Evolutionary conservation across 2,329 filamentous ascomycete species (phyloP).

Genomic region (Penicillium aurantiogriseum): DNA sequence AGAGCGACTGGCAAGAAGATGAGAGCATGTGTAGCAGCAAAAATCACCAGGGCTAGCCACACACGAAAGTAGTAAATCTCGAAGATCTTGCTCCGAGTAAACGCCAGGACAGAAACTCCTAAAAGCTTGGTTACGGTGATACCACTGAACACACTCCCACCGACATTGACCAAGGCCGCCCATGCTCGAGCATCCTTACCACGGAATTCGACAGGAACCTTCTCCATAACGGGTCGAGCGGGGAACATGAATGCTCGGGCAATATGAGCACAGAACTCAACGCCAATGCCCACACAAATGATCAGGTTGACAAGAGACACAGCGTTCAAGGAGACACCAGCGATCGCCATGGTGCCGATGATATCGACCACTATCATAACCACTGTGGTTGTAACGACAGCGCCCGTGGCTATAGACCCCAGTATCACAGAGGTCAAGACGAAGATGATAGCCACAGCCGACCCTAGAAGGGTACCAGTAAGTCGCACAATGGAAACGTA

Average conservation of each 20-base stretch:
- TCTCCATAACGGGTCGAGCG: slow-evolving; percentile 75
- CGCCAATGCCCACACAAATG: slow-evolving; percentile 93
- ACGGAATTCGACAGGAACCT: slow-evolving; percentile 72
- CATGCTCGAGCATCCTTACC: slow-evolving; percentile 83
- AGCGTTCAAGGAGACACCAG: slow-evolving; percentile 86
- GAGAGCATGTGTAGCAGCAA: slow-evolving; percentile 83
- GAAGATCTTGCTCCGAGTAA: slow-evolving; percentile 96
- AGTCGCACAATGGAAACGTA: slow-evolving; percentile 82
- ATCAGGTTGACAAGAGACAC: slow-evolving; percentile 94
- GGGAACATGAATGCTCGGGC: slow-evolving; percentile 96
- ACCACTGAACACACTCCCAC: slow-evolving; percentile 89
- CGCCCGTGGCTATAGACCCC: slow-evolving; percentile 76
- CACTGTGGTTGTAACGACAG: slow-evolving; percentile 81
- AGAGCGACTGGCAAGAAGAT: slow-evolving; percentile 89
- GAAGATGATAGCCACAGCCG: slow-evolving; percentile 82
- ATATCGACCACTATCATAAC: slow-evolving; percentile 93
- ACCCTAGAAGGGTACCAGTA: slow-evolving; percentile 74
- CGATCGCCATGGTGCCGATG: slow-evolving; percentile 88
- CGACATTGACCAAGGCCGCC: slow-evolving; percentile 92
- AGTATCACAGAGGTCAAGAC: slow-evolving; percentile 75
- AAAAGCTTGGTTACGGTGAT: slow-evolving; percentile 96
- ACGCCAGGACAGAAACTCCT: slow-evolving; percentile 87
- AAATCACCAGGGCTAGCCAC: slow-evolving; percentile 87
- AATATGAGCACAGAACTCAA: slow-evolving; percentile 97
- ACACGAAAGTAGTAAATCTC: slow-evolving; percentile 99